phyloP scores from a whole-genome alignment of 169 alveolate species.

The Toxoplasma gondii region DNA sequence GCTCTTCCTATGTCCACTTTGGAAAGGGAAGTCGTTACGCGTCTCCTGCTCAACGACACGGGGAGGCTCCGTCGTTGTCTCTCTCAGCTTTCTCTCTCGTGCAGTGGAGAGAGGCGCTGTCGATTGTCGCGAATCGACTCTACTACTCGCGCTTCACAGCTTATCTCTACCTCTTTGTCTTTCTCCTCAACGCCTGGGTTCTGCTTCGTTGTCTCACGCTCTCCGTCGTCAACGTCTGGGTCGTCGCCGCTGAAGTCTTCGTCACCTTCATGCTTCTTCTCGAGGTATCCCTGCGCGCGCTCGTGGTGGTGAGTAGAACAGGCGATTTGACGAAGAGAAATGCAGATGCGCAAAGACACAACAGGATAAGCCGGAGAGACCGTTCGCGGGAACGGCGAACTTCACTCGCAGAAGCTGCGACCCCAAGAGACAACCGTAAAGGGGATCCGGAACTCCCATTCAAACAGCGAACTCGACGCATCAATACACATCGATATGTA shows the following conservation, averaged over 20 bases:
- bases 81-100: neutral
- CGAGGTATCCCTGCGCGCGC: slow-evolving; percentile 50
- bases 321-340: too few relatives aligned
- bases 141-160: slow-evolving; percentile 44
- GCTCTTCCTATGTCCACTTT: neutral
- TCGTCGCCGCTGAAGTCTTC: slow-evolving; percentile 47
- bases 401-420: too few relatives aligned
- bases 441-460: too few relatives aligned
- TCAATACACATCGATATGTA: too few relatives aligned
- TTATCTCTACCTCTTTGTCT: slow-evolving; percentile 24
- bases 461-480: too few relatives aligned
- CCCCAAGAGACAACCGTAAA: too few relatives aligned
- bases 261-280: slow-evolving; percentile 51
- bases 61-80: neutral
- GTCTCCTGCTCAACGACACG: neutral
- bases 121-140: slow-evolving; percentile 10
- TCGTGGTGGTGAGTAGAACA: slow-evolving; percentile 41
- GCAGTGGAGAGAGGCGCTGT: neutral
- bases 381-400: too few relatives aligned
- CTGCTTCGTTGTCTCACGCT: slow-evolving; percentile 34
- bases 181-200: slow-evolving; percentile 46
- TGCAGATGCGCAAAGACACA: too few relatives aligned
- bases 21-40: neutral
- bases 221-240: slow-evolving; percentile 19
- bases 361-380: too few relatives aligned